A percentile compares a stretch with the other conserved stretches of the same genome.
phyloP scores from a whole-genome alignment of 352 stramenopile genomes.

The Globisporangium irregulare region DNA sequence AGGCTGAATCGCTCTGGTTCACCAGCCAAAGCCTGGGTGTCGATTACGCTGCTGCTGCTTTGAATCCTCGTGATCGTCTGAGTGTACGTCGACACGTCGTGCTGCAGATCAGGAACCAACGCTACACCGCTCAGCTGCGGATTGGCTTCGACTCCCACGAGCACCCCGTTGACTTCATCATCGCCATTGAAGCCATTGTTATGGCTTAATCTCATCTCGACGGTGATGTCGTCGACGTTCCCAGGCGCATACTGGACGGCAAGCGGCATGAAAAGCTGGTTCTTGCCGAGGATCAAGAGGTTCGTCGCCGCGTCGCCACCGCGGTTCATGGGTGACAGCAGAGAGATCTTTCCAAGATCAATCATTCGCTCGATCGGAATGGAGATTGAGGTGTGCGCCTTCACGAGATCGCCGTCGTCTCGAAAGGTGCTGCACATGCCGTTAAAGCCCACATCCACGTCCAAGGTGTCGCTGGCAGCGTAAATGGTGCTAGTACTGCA shows the following conservation, averaged over 20 bases:
- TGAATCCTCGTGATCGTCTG: slow-evolving; percentile 14
- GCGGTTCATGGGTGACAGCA: background rate
- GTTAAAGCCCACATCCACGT: slow-evolving; percentile 1
- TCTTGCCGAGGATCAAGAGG: slow-evolving; percentile 10
- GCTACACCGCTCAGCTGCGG: background rate
- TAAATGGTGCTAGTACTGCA: slow-evolving; percentile 17
- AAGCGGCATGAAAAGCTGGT: slow-evolving; percentile 14
- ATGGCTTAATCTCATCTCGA: slow-evolving; percentile 14
- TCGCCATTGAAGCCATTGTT: slow-evolving; percentile 4
- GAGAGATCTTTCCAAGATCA: slow-evolving; percentile 16
- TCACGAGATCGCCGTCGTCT: background rate
- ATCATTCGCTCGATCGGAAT: slow-evolving; percentile 17
- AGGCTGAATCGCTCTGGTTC: slow-evolving; percentile 1
- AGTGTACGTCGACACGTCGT: slow-evolving; percentile 5
- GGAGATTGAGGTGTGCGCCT: slow-evolving; percentile 13
- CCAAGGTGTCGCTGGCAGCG: slow-evolving; percentile 11
- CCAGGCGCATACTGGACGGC: slow-evolving; percentile 20
- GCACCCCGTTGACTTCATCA: slow-evolving; percentile 14
- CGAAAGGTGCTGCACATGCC: slow-evolving; percentile 18
- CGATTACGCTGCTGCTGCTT: background rate
- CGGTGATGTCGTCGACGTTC: slow-evolving; percentile 17
- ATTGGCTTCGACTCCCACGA: slow-evolving; percentile 23
- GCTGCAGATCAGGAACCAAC: background rate
- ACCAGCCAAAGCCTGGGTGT: background rate
- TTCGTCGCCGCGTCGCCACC: slow-evolving; percentile 4